Conservation (phyloP, 768 basidiomycete species). For the Nidula microcarpa region DNA sequence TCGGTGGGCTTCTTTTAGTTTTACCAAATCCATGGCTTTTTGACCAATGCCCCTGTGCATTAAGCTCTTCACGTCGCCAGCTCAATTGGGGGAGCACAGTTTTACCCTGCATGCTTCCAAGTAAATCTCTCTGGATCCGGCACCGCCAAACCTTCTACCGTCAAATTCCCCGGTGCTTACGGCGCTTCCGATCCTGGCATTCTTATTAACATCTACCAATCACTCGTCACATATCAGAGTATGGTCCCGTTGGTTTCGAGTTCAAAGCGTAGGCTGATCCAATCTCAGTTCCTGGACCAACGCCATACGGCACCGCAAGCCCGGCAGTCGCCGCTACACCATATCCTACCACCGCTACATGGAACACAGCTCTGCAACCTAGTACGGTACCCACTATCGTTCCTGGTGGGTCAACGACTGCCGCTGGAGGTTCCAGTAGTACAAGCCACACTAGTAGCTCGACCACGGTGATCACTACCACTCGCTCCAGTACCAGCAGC, state of each 20-base stretch:
- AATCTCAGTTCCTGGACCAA: conserved; percentile 40
- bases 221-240: conserved; percentile 37
- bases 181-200: conserved; percentile 32
- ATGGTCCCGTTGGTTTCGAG: conserved; percentile 7
- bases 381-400: conserved; percentile 30
- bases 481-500: neutral
- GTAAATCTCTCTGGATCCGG: conserved; percentile 29
- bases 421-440: conserved; percentile 7
- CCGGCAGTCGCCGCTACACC: conserved; percentile 37
- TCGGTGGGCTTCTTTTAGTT: conserved; percentile 24
- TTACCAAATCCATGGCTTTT: neutral
- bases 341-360: conserved; percentile 45
- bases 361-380: conserved; percentile 46
- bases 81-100: conserved; percentile 31
- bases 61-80: conserved; percentile 41
- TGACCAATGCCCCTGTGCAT: neutral
- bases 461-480: neutral
- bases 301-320: conserved; percentile 38
- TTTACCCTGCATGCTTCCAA: conserved; percentile 47
- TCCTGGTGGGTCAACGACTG: neutral
- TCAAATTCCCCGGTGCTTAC: conserved; percentile 44
- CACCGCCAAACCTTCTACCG: conserved; percentile 31
- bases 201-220: conserved; percentile 44
- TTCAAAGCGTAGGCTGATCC: neutral
- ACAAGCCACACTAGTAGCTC: conserved; percentile 2